These are phyloP conservation scores for Casuarina equisetifolia DNA, from an alignment of 306 rosid genomes.

Conservation along the genomic window DNA sequence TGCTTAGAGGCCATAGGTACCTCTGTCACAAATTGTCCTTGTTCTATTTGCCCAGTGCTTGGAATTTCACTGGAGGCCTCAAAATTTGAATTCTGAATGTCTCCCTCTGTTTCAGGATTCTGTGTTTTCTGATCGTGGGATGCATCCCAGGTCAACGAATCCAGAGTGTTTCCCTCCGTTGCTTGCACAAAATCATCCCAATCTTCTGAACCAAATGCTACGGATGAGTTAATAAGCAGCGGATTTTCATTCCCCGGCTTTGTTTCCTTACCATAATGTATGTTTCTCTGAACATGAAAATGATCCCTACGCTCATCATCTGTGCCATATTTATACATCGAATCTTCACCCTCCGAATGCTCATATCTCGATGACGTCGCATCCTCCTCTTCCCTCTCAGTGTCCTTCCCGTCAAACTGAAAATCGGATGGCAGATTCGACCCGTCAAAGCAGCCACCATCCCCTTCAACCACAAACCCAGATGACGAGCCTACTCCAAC, in stretches of 20 bases:
- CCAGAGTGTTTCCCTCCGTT: slow-evolving; percentile 26
- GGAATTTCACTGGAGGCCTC: slow-evolving; percentile 19
- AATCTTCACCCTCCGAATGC: slow-evolving; percentile 76
- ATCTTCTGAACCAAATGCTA: slow-evolving; percentile 78
- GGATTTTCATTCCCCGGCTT: slow-evolving; percentile 56
- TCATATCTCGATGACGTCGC: slow-evolving; percentile 38
- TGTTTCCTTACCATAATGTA: slow-evolving; percentile 22
- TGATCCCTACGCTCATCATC: slow-evolving; percentile 42
- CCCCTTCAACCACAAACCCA: slow-evolving; percentile 21
- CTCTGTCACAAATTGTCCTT: slow-evolving; percentile 28
- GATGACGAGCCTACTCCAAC: slow-evolving; percentile 28
- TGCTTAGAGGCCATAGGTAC: slow-evolving; percentile 22
- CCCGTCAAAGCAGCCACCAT: slow-evolving; percentile 16
- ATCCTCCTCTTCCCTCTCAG: slow-evolving; percentile 43
- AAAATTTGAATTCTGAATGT: slow-evolving; percentile 20
- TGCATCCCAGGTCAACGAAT: slow-evolving; percentile 27
- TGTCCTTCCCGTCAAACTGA: slow-evolving; percentile 28
- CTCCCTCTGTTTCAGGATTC: slow-evolving; percentile 20
- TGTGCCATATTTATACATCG: slow-evolving; percentile 51
- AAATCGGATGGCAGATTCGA: slow-evolving; percentile 15
- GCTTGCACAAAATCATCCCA: slow-evolving; percentile 72
- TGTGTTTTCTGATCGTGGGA: slow-evolving; percentile 29
- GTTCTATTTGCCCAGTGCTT: slow-evolving; percentile 24
- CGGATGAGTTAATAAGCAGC: slow-evolving; percentile 68
- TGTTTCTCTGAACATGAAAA: slow-evolving; percentile 24